Conservation (phyloP, 768 basidiomycete species). For the Solioccasus polychromus region DNA sequence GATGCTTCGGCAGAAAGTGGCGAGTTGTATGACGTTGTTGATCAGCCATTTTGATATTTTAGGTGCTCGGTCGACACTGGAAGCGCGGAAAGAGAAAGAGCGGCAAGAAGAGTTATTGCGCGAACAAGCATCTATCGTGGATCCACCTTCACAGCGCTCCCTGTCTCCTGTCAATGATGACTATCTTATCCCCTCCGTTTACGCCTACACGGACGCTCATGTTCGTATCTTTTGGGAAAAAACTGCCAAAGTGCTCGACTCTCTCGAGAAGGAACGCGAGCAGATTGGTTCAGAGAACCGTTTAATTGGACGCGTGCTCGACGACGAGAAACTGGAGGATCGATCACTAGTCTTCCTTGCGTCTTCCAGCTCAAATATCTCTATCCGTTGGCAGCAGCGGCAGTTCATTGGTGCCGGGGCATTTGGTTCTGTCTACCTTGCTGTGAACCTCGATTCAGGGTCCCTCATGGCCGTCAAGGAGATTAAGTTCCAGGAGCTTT, state of each 20-base stretch:
- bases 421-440: constrained; percentile 99
- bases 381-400: constrained; percentile 97
- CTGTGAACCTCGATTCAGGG: constrained; percentile 93
- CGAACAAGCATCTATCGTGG: constrained; percentile 50
- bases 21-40: constrained; percentile 93
- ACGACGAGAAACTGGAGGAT: constrained; percentile 92
- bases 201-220: constrained; percentile 56
- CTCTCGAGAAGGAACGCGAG: constrained; percentile 65
- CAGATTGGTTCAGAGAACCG: constrained; percentile 66
- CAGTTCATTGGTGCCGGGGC: constrained; percentile 98
- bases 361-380: constrained; percentile 92
- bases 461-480: constrained; percentile 99
- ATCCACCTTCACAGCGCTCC: constrained; percentile 46
- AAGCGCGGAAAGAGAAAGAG: constrained; percentile 90
- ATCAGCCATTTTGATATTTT: constrained; percentile 98
- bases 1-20: constrained; percentile 86
- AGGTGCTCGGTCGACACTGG: constrained; percentile 84
- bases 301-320: constrained; percentile 85
- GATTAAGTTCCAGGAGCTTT: constrained; percentile 93
- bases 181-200: constrained; percentile 25
- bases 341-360: constrained; percentile 92
- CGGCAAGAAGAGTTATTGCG: constrained; percentile 61
- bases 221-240: constrained; percentile 78
- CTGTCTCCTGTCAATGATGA: constrained; percentile 37
- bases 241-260: constrained; percentile 52